These are phyloP conservation scores for Colletotrichum melonis DNA, from an alignment of 2,329 filamentous ascomycete genomes.

Conservation along the genomic window DNA sequence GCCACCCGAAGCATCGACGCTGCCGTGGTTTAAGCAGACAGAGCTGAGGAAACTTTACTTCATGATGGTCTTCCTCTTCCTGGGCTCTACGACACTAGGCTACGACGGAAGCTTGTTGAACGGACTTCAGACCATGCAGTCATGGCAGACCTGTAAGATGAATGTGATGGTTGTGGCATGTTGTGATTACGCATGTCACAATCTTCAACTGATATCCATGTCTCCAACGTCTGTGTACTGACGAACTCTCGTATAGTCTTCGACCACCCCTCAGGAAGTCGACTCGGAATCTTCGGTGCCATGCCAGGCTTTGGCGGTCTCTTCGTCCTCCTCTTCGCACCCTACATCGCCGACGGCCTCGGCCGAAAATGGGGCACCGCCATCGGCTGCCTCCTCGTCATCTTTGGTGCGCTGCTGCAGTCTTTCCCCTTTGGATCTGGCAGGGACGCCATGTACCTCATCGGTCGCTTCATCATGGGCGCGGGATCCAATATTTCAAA, in stretches of 20 bases:
- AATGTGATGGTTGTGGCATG: not conserved
- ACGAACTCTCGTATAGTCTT: constrained; percentile 41
- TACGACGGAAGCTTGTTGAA: constrained; percentile 60
- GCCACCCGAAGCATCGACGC: constrained; percentile 16
- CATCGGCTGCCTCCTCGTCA: constrained; percentile 59
- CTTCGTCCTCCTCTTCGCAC: constrained; percentile 58
- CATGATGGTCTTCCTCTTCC: constrained; percentile 46
- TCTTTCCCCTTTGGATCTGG: constrained; percentile 52
- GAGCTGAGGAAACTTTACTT: constrained; percentile 46
- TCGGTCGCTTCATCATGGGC: constrained; percentile 64
- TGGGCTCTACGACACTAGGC: constrained; percentile 48
- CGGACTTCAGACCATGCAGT: constrained; percentile 55
- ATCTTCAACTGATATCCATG: not conserved
- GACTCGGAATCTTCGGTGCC: constrained; percentile 56
- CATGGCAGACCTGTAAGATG: constrained; percentile 53
- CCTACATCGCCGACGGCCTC: constrained; percentile 55
- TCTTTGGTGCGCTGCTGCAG: constrained; percentile 56
- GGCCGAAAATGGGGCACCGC: constrained; percentile 59
- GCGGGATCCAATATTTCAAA: constrained; percentile 62
- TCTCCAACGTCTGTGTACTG: not conserved
- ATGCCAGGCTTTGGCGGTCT: constrained; percentile 62
- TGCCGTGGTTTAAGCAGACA: constrained; percentile 45
- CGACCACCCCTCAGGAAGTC: constrained; percentile 46
- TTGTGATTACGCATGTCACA: not conserved
- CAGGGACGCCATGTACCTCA: constrained; percentile 53